Conservation (phyloP, 805 yeast species). For the Saturnispora serradocipensis region DNA sequence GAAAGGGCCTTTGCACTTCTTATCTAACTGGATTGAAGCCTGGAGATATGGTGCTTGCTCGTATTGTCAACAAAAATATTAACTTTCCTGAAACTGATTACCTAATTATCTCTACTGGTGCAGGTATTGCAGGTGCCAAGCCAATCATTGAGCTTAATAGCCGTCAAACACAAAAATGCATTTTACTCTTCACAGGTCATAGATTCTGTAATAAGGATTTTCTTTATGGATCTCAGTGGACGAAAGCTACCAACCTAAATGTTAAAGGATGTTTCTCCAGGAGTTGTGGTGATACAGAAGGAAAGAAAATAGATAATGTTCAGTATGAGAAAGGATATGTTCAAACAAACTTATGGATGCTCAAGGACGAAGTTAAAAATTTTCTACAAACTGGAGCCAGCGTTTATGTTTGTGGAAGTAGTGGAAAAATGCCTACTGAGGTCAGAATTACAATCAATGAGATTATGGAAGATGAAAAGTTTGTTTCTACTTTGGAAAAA, state of each 20-base stretch:
- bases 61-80: constrained; percentile 39
- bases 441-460: constrained; percentile 73
- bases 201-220: constrained; percentile 58
- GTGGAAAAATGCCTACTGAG: constrained; percentile 83
- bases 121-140: constrained; percentile 93
- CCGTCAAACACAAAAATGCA: constrained; percentile 17
- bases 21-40: constrained; percentile 49
- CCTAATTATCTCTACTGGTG: constrained; percentile 83
- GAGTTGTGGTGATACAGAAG: constrained; percentile 38
- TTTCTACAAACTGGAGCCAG: constrained; percentile 49
- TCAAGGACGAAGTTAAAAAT: constrained; percentile 41
- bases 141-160: constrained; percentile 42
- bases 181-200: constrained; percentile 68
- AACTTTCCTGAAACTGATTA: constrained; percentile 27
- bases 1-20: constrained; percentile 76
- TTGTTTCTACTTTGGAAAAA: constrained; percentile 37
- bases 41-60: constrained; percentile 45
- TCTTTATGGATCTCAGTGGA: constrained; percentile 52
- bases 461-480: constrained; percentile 24
- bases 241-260: constrained; percentile 24
- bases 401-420: constrained; percentile 82
- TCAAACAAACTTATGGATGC: constrained; percentile 57
- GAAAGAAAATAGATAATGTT: constrained; percentile 18
- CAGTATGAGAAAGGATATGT: constrained; percentile 47
- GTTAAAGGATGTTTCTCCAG: constrained; percentile 35